Base-by-base conservation (phyloP, 2,329 filamentous ascomycete genomes). In the Colletotrichum somersetense region DNA sequence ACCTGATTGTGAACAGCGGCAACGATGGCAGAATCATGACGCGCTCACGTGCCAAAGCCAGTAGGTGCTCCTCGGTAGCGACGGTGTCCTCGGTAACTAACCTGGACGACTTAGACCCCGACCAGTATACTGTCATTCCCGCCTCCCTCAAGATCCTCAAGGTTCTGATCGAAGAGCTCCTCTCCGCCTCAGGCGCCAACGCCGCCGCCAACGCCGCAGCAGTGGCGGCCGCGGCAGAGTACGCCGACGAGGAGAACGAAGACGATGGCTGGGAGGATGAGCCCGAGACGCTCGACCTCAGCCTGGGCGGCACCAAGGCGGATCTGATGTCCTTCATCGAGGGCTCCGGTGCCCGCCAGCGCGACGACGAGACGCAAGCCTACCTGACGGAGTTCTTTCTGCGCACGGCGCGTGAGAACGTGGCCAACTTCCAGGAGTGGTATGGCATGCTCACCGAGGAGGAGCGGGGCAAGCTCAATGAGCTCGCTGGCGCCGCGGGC, bases 141-240 rank as follows among this genome's bases (percentile, higher is more conserved):
- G 95, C 95, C 0, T 91, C 94, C 1, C 88, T 99, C 78, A 99
- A 99, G 85, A 98, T 99, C 73, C 85, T 98, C 82, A 99, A 99
- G 85, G 92, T 98, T 5, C 89, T 99, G 11, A 92, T 98, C 58
- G 94, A 97, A 79, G 96, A 99, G 83, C 89, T 99, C 3, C 86
- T 93, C 7, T 94, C 93, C 0, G 94, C 95, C 1, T 91, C 93
- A 5, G 94, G 93, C 33, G 83, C 84, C n/a, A 83, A 85, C 72
- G 84, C 84, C 61, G 88, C 90, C 62, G 85, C 91, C 1, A 91
- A 90, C 0, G 88, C 89, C 0, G 89, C 89, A 0, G 85, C 88
- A 2, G 86, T 89, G 7, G 88, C 87, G 3, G 87, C 89, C 40
- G 86, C 88, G 55, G 81, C 80, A 33, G 83, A 85, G 78, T 75